Percentiles rank a stretch among this genome's conserved stretches.
phyloP scores from a whole-genome alignment of 306 rosid genomes.

The Malus fusca region DNA sequence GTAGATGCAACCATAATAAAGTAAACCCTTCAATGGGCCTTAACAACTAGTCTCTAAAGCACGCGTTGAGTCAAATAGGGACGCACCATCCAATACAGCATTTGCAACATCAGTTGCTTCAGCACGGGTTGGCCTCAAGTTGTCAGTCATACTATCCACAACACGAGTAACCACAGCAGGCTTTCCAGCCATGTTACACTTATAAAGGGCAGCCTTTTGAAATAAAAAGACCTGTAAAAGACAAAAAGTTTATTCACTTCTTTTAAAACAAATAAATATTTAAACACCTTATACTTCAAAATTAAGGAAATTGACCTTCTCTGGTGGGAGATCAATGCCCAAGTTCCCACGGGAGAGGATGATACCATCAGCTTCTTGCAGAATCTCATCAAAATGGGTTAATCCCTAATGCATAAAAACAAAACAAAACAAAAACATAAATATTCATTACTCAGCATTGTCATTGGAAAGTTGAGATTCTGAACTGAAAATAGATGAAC shows the following conservation, averaged over 20 bases:
- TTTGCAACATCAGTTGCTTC: conserved; percentile 99
- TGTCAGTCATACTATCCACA: conserved; percentile 97
- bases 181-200: conserved; percentile 99
- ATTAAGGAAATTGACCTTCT: conserved; percentile 28
- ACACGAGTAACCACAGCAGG: conserved; percentile 99
- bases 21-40: background rate
- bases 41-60: background rate
- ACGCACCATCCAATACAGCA: conserved; percentile 95
- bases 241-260: background rate
- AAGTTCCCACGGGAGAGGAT: conserved; percentile 52
- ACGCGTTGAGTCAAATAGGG: background rate
- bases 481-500: background rate
- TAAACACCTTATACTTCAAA: background rate
- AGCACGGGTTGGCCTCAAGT: conserved; percentile 99
- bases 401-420: conserved; percentile 24
- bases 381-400: conserved; percentile 43
- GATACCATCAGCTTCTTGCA: conserved; percentile 52
- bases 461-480: background rate
- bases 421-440: background rate
- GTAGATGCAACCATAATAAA: background rate
- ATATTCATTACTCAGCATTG: background rate
- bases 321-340: conserved; percentile 56
- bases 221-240: conserved; percentile 78
- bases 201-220: conserved; percentile 91
- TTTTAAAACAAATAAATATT: background rate